Evolutionary conservation across 257 asterid genomes (phyloP).

Genomic region (Nicotiana otophora): DNA sequence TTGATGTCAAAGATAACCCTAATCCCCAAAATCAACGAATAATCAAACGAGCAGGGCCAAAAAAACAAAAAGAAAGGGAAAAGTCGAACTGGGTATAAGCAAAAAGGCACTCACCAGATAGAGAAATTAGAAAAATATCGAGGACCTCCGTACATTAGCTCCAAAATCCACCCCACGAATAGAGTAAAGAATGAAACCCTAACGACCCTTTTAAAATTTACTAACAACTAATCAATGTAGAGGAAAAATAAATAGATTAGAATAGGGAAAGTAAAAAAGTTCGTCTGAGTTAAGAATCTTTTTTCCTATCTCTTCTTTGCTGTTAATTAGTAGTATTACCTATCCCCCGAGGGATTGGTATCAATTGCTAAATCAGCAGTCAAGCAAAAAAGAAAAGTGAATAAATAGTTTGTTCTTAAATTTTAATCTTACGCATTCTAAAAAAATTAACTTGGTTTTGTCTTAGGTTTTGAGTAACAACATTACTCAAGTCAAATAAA

Average conservation of each 20-base stretch:
- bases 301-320: neutral
- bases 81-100: conserved; percentile 9
- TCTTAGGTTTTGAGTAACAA: neutral
- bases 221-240: neutral
- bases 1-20: conserved; percentile 10
- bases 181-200: conserved; percentile 32
- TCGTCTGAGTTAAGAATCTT: conserved; percentile 54
- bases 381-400: neutral
- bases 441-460: neutral
- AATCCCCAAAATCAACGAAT: conserved; percentile 5
- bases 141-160: conserved; percentile 1
- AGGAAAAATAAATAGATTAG: neutral
- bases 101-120: conserved; percentile 34
- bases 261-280: conserved; percentile 16
- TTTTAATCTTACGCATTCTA: neutral
- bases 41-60: conserved; percentile 19
- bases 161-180: conserved; percentile 31
- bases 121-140: conserved; percentile 38
- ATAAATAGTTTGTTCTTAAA: neutral
- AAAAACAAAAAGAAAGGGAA: conserved; percentile 33
- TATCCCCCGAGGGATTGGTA: no score
- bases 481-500: neutral
- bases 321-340: neutral
- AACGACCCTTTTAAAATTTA: conserved; percentile 10
- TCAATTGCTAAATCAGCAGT: conserved; percentile 20